Evolutionary conservation across 202 grass and related monocot genomes (phyloP).

Genomic region (Carex sylvatica): DNA sequence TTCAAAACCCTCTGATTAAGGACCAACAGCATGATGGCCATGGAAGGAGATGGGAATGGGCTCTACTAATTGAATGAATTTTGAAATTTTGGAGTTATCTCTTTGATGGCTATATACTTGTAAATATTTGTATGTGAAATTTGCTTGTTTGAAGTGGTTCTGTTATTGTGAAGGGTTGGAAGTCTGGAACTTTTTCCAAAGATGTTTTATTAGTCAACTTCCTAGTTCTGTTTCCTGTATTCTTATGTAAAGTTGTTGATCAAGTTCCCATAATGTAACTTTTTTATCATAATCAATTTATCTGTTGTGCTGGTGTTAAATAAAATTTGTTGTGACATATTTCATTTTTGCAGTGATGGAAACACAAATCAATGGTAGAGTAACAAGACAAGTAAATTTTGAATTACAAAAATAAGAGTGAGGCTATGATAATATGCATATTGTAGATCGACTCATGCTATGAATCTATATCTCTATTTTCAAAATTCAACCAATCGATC

Average conservation of each 20-base stretch:
- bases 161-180: neutral
- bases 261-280: no score
- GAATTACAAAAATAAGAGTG: no score
- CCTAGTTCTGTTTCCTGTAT: neutral
- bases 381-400: no score
- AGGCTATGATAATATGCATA: no score
- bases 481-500: no score
- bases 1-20: neutral
- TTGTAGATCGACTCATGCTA: no score
- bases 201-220: neutral
- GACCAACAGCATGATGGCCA: neutral
- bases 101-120: neutral
- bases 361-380: no score
- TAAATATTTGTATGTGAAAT: neutral
- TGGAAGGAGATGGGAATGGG: neutral
- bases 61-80: neutral
- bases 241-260: neutral
- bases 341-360: no score
- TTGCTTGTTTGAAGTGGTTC: neutral
- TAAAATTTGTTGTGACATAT: no score
- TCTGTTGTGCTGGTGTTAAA: no score
- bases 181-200: neutral
- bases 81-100: neutral
- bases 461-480: no score
- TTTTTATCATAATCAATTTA: no score